phyloP scores from a whole-genome alignment of 1,284 basidiomycete species.

The Rhodofomes roseus region DNA sequence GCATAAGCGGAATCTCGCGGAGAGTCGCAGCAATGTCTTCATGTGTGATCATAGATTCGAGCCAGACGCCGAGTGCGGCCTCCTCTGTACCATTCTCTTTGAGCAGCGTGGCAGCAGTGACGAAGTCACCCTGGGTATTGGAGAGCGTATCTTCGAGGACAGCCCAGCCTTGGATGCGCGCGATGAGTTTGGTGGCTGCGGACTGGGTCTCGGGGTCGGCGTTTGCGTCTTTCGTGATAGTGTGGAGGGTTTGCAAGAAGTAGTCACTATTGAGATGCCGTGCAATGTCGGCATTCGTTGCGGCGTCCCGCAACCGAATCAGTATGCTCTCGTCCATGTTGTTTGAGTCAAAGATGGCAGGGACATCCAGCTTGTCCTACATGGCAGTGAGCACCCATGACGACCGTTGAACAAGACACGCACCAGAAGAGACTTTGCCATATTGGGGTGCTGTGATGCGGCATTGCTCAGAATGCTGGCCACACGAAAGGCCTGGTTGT shows the following conservation, averaged over 20 bases:
- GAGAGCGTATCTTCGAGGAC: conserved; percentile 56
- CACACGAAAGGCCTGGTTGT: conserved; percentile 49
- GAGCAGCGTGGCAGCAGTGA: conserved; percentile 42
- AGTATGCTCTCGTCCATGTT: conserved; percentile 54
- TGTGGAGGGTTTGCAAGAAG: conserved; percentile 40
- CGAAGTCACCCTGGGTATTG: conserved; percentile 49
- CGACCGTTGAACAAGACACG: neutral
- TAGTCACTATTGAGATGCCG: conserved; percentile 34
- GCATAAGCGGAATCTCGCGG: conserved; percentile 37
- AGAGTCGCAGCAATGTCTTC: conserved; percentile 45
- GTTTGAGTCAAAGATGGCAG: conserved; percentile 47
- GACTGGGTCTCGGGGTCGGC: conserved; percentile 38
- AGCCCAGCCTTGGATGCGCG: conserved; percentile 56
- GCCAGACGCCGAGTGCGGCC: conserved; percentile 64
- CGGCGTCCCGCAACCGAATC: conserved; percentile 53
- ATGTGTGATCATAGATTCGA: conserved; percentile 61
- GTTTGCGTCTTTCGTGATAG: conserved; percentile 37
- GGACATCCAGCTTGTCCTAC: conserved; percentile 54
- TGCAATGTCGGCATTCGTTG: conserved; percentile 60
- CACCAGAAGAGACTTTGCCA: conserved; percentile 43
- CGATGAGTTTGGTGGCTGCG: conserved; percentile 41
- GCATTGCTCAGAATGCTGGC: conserved; percentile 57
- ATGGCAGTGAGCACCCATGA: neutral
- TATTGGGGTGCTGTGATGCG: conserved; percentile 56
- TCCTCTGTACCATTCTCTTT: conserved; percentile 61